These are phyloP conservation scores for Boletales sp. DNA, from an alignment of 768 basidiomycete species.

Conservation along the genomic window DNA sequence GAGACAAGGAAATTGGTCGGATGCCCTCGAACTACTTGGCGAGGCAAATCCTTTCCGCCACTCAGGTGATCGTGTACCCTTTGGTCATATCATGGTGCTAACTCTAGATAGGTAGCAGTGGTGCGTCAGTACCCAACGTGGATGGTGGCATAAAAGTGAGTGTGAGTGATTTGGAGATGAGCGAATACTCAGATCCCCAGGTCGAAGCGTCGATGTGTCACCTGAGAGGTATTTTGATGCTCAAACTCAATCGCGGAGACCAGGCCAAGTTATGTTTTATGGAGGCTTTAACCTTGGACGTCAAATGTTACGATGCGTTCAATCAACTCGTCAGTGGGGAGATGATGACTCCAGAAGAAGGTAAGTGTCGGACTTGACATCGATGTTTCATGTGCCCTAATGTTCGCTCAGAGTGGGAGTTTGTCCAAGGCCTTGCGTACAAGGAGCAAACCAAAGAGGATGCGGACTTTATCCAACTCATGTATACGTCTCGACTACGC, in stretches of 20 bases:
- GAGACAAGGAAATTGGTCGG: constrained; percentile 87
- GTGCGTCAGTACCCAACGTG: constrained; percentile 69
- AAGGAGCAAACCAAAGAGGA: constrained; percentile 82
- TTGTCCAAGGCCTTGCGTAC: constrained; percentile 82
- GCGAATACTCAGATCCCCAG: constrained; percentile 37
- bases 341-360: constrained; percentile 96
- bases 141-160: constrained; percentile 94
- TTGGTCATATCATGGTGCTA: not conserved
- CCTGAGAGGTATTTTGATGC: constrained; percentile 88
- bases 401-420: constrained; percentile 83
- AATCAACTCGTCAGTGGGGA: constrained; percentile 86
- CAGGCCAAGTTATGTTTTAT: constrained; percentile 93
- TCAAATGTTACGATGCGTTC: constrained; percentile 97
- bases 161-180: constrained; percentile 2
- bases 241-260: constrained; percentile 86
- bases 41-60: constrained; percentile 86
- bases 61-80: constrained; percentile 43
- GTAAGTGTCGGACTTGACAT: constrained; percentile 38
- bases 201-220: constrained; percentile 98
- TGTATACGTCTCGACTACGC: constrained; percentile 87
- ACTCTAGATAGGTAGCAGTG: constrained; percentile 49
- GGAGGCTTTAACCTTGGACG: constrained; percentile 91
- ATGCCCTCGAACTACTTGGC: constrained; percentile 90
- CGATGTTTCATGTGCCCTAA: constrained; percentile 2
- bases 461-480: constrained; percentile 86